Conservation (phyloP, 2,329 filamentous ascomycete genomes). For the Diaporthe amygdali region DNA sequence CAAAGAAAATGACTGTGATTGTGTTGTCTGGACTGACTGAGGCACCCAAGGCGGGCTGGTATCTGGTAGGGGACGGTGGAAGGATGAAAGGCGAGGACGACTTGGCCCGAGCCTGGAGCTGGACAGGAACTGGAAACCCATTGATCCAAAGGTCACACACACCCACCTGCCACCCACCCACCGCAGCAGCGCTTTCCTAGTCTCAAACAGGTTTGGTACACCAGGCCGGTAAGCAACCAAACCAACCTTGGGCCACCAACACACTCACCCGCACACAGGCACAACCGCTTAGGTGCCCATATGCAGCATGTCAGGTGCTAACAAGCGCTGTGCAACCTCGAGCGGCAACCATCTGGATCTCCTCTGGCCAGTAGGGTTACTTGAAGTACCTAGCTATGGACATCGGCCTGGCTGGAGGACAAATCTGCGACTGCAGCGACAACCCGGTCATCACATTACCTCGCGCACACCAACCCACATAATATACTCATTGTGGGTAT, state of each 20-base stretch:
- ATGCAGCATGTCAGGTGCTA: constrained; percentile 14
- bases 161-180: background rate
- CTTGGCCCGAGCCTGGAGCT: background rate
- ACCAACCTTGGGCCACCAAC: background rate
- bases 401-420: background rate
- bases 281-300: background rate
- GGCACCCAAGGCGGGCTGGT: background rate
- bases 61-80: background rate
- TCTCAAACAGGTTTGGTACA: background rate
- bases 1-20: background rate
- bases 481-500: background rate
- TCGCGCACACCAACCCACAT: constrained; percentile 3
- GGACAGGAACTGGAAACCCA: background rate
- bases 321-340: background rate
- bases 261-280: background rate
- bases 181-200: background rate
- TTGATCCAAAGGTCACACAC: background rate
- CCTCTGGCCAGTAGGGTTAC: background rate
- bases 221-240: background rate
- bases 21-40: background rate
- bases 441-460: background rate
- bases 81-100: background rate
- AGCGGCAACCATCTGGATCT: background rate
- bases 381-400: background rate
- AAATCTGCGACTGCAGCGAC: background rate